Conservation (phyloP, 495 filamentous ascomycete species). For the Penicillium pulvis region DNA sequence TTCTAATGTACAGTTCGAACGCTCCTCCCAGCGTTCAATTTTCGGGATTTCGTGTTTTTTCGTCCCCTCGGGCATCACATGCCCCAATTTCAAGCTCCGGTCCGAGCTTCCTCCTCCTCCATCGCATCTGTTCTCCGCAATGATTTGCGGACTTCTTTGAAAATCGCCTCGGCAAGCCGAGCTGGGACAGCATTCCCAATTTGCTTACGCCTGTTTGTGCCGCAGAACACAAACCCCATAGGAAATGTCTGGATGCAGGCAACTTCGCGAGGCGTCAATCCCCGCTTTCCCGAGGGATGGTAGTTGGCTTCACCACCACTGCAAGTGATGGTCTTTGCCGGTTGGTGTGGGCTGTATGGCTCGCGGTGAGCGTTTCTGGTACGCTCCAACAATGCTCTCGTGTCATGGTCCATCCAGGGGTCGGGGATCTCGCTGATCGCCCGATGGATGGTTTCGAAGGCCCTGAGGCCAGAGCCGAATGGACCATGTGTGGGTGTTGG, state of each 20-base stretch:
- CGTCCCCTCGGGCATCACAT: slow-evolving; percentile 3
- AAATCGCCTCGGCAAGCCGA: slow-evolving; percentile 58
- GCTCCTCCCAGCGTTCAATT: too few relatives aligned
- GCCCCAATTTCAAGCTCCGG: background rate
- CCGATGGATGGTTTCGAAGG: slow-evolving; percentile 47
- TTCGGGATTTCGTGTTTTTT: background rate
- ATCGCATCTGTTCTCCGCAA: slow-evolving; percentile 58
- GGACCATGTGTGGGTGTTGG: slow-evolving; percentile 65
- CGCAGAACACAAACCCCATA: slow-evolving; percentile 57
- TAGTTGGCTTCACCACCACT: slow-evolving; percentile 64
- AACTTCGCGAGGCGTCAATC: slow-evolving; percentile 71
- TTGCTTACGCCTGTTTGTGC: slow-evolving; percentile 57
- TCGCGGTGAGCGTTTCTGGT: slow-evolving; percentile 2
- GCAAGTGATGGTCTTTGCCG: slow-evolving; percentile 67
- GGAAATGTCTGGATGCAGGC: slow-evolving; percentile 81
- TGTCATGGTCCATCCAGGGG: slow-evolving; percentile 48
- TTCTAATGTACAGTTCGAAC: background rate
- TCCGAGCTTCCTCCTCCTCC: slow-evolving; percentile 19
- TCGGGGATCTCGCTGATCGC: slow-evolving; percentile 48
- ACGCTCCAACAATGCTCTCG: slow-evolving; percentile 27
- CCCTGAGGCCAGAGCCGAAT: slow-evolving; percentile 26
- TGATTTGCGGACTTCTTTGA: slow-evolving; percentile 56
- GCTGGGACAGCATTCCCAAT: slow-evolving; percentile 91
- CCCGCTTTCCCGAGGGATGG: slow-evolving; percentile 68
- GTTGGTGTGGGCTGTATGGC: slow-evolving; percentile 50